Evolutionary conservation across 768 basidiomycete genomes (phyloP), one percentile per base, ranked within the genome.

Genomic region (Pisolithus microcarpus): DNA sequence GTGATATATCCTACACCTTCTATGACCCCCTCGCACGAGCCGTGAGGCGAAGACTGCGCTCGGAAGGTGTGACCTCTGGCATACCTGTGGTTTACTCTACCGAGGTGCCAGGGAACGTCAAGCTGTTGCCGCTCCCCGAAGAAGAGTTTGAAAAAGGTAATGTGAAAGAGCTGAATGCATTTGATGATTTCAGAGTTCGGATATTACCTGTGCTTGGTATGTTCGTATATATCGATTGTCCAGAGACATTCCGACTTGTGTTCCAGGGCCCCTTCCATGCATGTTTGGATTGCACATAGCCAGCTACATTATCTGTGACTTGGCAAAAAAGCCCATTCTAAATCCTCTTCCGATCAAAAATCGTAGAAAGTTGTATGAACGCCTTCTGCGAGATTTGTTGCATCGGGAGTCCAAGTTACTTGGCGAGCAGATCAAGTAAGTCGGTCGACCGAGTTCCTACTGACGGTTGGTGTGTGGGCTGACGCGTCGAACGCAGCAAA

Each of bases 61-160:
- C 76, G 15, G 70, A 75, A 23, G 82, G 81, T n/a, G 74, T 82
- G 36, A 60, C 75, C 18, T 79, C 76, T 24, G 81, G 84, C 9
- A 87, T 88, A 49, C 87, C 90, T 6, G 92, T 94, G 10, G 91
- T 97, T 10, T 98, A 95, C 69, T 95, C 92, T 4, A 96, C 94
- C 10, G 96, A 98, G 66, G 87, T 91, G 7, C 92, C 92, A 0
- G 77, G 86, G 2, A 85, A 93, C 52, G 81, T 98, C 49, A 87
- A 87, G 58, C 74, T 98, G 3, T 78, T 97, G 10, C 96, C 95
- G 2, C 74, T 98, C 0, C 80, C 90, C 0, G 91, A 96, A 51
- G 89, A 92, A 57, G 93, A 98, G 67, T 94, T 93, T 65, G 72
- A 85, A 58, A 91, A 87, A 64, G 96, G 95, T 3, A 71, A 82